These are phyloP conservation scores for Phlebopus sp. DNA, from an alignment of 1,284 basidiomycete species.

Conservation along the genomic window DNA sequence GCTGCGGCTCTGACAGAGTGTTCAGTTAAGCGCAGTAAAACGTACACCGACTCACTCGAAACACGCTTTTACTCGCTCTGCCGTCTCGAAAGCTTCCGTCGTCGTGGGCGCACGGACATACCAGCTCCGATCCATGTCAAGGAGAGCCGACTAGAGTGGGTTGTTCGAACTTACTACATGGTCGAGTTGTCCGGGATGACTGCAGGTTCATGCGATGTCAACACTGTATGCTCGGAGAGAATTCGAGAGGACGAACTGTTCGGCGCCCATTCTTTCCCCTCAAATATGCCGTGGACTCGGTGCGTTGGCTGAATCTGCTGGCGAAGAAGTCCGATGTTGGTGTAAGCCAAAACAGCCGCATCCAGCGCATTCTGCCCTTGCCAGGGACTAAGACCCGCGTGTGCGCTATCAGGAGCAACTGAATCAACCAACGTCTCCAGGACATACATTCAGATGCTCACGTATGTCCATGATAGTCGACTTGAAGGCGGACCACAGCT, in stretches of 20 bases:
- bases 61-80: conserved; percentile 61
- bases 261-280: conserved; percentile 58
- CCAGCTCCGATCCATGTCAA: conserved; percentile 40
- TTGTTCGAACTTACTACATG: conserved; percentile 44
- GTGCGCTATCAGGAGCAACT: conserved; percentile 43
- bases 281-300: conserved; percentile 66
- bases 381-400: conserved; percentile 70
- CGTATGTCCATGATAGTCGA: conserved; percentile 61
- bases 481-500: conserved; percentile 47
- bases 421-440: background rate
- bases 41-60: conserved; percentile 55
- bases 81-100: conserved; percentile 53
- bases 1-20: conserved; percentile 12
- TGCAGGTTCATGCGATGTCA: conserved; percentile 23
- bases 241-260: conserved; percentile 43
- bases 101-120: conserved; percentile 70
- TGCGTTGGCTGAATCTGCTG: conserved; percentile 67
- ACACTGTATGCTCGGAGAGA: background rate
- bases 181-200: conserved; percentile 80
- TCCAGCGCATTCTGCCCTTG: conserved; percentile 76
- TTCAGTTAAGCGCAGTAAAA: background rate
- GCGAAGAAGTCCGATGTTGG: conserved; percentile 64
- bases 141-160: background rate
- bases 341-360: conserved; percentile 73
- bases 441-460: conserved; percentile 26